phyloP scores from a whole-genome alignment of 495 filamentous ascomycete genomes.

The Lindgomyces ingoldianus region DNA sequence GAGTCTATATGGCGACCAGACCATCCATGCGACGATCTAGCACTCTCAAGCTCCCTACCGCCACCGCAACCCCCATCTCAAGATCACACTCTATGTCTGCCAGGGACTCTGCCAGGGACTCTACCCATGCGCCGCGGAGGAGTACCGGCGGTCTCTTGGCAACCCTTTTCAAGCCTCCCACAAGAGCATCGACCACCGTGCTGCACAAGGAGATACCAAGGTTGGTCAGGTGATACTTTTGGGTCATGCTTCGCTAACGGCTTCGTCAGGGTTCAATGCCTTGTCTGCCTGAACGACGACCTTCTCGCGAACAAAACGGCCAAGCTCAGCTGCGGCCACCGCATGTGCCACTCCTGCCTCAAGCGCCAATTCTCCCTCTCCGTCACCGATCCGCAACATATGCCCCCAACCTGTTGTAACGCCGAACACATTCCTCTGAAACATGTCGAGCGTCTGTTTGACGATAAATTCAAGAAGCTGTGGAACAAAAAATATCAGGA shows the following conservation, averaged over 20 bases:
- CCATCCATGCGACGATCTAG: conserved; percentile 30
- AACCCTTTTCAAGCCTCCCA: conserved; percentile 31
- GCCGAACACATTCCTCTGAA: conserved; percentile 69
- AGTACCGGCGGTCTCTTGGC: conserved; percentile 34
- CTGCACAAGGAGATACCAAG: conserved; percentile 26
- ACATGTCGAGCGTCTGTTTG: conserved; percentile 73
- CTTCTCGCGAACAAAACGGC: conserved; percentile 60
- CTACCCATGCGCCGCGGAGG: conserved; percentile 6
- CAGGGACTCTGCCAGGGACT: conserved; percentile 4
- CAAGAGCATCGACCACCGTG: conserved; percentile 5
- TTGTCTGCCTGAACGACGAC: conserved; percentile 67
- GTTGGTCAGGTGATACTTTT: neutral
- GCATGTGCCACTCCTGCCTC: conserved; percentile 75
- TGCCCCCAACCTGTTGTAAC: conserved; percentile 80
- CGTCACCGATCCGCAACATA: conserved; percentile 70
- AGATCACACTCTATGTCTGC: conserved; percentile 10
- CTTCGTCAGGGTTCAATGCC: conserved; percentile 59
- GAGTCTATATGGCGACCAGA: conserved; percentile 31
- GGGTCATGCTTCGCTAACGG: conserved; percentile 4
- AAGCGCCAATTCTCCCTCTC: conserved; percentile 71
- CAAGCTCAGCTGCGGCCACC: conserved; percentile 72
- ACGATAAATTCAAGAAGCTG: conserved; percentile 66
- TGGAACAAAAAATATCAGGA: conserved; percentile 80
- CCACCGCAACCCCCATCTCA: conserved; percentile 9
- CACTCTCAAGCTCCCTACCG: conserved; percentile 24